Conservation (phyloP, 2,329 filamentous ascomycete species). For the Apiospora hydei region DNA sequence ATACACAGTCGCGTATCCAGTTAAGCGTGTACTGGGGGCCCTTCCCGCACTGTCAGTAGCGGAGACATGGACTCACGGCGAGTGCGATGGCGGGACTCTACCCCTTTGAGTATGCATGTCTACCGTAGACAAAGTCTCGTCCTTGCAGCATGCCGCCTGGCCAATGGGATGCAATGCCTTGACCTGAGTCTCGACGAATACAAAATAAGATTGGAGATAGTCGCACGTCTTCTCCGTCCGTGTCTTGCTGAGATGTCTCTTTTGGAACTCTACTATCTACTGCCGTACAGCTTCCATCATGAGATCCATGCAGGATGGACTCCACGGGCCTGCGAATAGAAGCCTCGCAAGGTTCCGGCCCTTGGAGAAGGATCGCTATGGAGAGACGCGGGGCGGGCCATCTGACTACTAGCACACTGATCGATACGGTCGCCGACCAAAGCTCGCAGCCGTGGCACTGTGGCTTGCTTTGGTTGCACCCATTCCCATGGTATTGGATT, state of each 20-base stretch:
- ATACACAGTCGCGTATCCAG: background rate
- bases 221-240: conserved; percentile 8
- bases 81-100: background rate
- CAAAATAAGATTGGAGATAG: conserved; percentile 18
- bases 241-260: conserved; percentile 15
- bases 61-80: background rate
- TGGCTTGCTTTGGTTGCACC: conserved; percentile 12
- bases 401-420: background rate
- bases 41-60: conserved; percentile 9
- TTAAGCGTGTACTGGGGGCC: background rate
- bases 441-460: background rate
- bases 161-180: conserved; percentile 3
- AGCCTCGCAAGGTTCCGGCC: background rate
- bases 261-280: conserved; percentile 5
- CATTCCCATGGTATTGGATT: conserved; percentile 12
- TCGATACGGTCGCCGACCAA: conserved; percentile 12
- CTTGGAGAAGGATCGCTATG: background rate
- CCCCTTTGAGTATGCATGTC: conserved; percentile 17
- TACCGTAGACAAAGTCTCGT: conserved; percentile 7
- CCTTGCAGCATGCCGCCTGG: conserved; percentile 9
- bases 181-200: background rate
- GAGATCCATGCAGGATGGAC: background rate
- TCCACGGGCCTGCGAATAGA: background rate
- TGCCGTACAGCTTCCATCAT: background rate
- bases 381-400: background rate